Evolutionary conservation across 148 eudicot genomes (phyloP).

Genomic region (Cornus kousa): DNA sequence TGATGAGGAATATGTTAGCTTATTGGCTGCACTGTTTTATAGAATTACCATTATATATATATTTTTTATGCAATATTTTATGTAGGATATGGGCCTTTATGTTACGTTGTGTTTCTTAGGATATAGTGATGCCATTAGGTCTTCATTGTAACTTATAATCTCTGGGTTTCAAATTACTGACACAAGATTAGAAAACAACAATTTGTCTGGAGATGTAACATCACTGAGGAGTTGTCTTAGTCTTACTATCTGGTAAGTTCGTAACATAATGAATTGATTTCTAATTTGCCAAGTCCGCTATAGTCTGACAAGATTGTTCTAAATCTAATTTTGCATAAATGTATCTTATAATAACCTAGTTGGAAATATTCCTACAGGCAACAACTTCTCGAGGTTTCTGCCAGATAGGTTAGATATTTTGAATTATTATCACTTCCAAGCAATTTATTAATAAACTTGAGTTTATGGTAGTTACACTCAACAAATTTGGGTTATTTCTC

Average conservation of each 20-base stretch:
- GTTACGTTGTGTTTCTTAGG: neutral
- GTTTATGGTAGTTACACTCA: no score
- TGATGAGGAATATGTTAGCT: neutral
- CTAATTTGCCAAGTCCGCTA: neutral
- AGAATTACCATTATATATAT: no score
- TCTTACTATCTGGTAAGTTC: constrained; percentile 67
- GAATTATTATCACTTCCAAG: no score
- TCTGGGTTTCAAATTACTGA: constrained; percentile 5
- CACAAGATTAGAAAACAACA: constrained; percentile 88
- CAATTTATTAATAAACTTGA: no score
- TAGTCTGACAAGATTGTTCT: neutral
- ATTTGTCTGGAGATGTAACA: constrained; percentile 76
- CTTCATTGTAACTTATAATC: neutral
- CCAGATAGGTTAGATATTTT: constrained; percentile 16
- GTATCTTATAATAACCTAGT: constrained; percentile 80
- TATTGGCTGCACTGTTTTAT: neutral
- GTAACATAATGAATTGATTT: neutral
- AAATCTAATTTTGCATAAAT: constrained; percentile 48
- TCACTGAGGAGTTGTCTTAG: constrained; percentile 74
- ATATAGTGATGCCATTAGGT: neutral
- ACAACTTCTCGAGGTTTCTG: constrained; percentile 86
- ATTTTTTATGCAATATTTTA: neutral
- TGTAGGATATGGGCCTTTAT: neutral
- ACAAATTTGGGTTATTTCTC: no score
- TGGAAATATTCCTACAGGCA: constrained; percentile 74